A percentile compares a stretch with the other conserved stretches of the same genome.
Conservation (phyloP, 345 rosid species). For the Noccaea caerulescens region DNA sequence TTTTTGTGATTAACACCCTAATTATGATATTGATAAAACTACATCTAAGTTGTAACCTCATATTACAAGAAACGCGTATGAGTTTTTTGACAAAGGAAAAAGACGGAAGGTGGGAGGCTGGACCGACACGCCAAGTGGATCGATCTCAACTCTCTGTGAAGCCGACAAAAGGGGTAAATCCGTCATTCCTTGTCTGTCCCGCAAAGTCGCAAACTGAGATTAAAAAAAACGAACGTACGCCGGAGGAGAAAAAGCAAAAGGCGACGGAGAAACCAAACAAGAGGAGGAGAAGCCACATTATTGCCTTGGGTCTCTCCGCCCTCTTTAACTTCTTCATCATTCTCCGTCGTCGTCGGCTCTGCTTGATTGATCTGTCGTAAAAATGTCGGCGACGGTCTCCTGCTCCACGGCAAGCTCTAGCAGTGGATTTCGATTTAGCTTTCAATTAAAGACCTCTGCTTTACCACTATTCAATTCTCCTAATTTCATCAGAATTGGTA, state of each 20-base stretch:
- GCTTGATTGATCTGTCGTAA: slow-evolving; percentile 12
- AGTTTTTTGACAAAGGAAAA: not conserved
- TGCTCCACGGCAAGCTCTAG: slow-evolving; percentile 41
- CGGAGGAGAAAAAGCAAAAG: slow-evolving; percentile 1
- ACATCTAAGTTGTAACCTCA: not conserved
- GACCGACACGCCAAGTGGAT: slow-evolving; percentile 29
- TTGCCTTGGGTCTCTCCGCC: slow-evolving; percentile 22
- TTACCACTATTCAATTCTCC: not conserved
- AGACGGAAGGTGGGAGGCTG: slow-evolving; percentile 29
- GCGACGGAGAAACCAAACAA: slow-evolving; percentile 33
- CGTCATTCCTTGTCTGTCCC: not conserved
- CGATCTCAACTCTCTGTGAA: not conserved
- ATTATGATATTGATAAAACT: too few species aligned
- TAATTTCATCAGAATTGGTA: slow-evolving; percentile 25
- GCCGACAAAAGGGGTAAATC: slow-evolving; percentile 27
- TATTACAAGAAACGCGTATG: not conserved
- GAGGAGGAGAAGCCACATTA: slow-evolving; percentile 3
- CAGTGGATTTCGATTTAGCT: slow-evolving; percentile 14
- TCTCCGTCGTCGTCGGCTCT: slow-evolving; percentile 16
- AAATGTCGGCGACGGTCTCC: slow-evolving; percentile 33
- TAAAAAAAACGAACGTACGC: slow-evolving; percentile 24
- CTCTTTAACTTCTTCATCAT: slow-evolving; percentile 3
- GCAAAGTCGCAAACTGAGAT: slow-evolving; percentile 17
- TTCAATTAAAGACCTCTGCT: slow-evolving; percentile 6
- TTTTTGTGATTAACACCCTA: too few species aligned